A percentile compares a stretch with the other conserved stretches of the same genome.
These are phyloP conservation scores for Halteria grandinella DNA, from an alignment of 73 alveolate genomes.

Conservation along the genomic window DNA sequence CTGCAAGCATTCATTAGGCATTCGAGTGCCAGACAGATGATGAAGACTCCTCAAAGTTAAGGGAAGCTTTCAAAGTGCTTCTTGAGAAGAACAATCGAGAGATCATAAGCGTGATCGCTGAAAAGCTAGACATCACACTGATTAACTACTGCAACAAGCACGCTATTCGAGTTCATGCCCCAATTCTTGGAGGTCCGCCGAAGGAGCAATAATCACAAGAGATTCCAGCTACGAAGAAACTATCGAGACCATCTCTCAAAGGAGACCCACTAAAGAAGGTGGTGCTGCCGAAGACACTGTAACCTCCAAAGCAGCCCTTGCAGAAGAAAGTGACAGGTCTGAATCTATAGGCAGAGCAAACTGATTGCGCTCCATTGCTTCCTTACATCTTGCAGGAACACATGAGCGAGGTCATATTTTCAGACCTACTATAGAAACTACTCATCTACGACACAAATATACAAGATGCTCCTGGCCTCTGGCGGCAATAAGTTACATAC, in stretches of 20 bases:
- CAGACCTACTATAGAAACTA: conserved; percentile 6
- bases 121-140: conserved; percentile 2
- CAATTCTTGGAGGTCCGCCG: no score
- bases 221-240: no score
- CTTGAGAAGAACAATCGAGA: conserved; percentile 24
- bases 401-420: not conserved
- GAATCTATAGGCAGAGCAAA: not conserved
- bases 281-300: no score
- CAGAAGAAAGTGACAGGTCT: no score
- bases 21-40: not conserved
- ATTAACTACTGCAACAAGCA: conserved; percentile 1
- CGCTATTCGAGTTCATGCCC: not conserved
- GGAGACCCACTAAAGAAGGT: no score
- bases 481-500: not conserved
- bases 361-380: not conserved
- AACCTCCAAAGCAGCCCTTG: no score
- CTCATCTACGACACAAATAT: conserved; percentile 18
- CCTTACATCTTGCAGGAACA: no score
- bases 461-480: conserved; percentile 7
- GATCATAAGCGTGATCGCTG: not conserved
- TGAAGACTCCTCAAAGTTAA: conserved; percentile 12
- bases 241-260: no score
- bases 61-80: conserved; percentile 15
- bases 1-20: conserved; percentile 33
- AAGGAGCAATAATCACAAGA: no score